Conservation (phyloP, 2,329 filamentous ascomycete genomes). For the Massarina eburnea region DNA sequence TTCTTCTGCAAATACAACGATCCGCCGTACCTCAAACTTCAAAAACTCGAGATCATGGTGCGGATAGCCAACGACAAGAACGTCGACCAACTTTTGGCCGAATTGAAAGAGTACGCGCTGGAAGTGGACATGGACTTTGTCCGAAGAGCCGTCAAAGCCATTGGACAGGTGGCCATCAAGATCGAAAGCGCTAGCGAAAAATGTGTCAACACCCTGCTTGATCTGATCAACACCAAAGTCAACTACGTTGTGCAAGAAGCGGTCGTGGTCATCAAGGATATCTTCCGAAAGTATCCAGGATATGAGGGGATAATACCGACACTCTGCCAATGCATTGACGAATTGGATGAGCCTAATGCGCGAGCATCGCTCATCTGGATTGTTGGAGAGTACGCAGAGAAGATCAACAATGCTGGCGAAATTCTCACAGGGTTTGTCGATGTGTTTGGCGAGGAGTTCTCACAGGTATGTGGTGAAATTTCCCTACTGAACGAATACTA, state of each 20-base stretch:
- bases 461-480: constrained; percentile 64
- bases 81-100: constrained; percentile 89
- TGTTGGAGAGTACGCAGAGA: constrained; percentile 97
- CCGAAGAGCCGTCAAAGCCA: constrained; percentile 88
- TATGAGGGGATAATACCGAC: constrained; percentile 98
- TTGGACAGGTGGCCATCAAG: constrained; percentile 98
- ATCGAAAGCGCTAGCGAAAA: constrained; percentile 94
- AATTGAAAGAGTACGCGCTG: constrained; percentile 94
- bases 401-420: constrained; percentile 97
- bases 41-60: constrained; percentile 99
- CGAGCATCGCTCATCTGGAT: constrained; percentile 96
- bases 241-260: constrained; percentile 99
- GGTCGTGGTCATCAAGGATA: constrained; percentile 98
- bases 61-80: constrained; percentile 97
- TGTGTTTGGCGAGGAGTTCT: constrained; percentile 93
- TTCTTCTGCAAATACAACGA: constrained; percentile 99
- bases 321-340: constrained; percentile 94
- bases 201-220: constrained; percentile 89
- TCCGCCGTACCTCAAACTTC: constrained; percentile 93
- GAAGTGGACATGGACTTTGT: constrained; percentile 99
- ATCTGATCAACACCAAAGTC: constrained; percentile 95
- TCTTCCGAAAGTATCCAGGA: constrained; percentile 94
- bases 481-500: constrained; percentile 20
- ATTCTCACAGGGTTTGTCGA: constrained; percentile 91
- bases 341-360: constrained; percentile 91